Conservation (phyloP, 345 rosid genomes). For the Ailanthus altissimus region DNA sequence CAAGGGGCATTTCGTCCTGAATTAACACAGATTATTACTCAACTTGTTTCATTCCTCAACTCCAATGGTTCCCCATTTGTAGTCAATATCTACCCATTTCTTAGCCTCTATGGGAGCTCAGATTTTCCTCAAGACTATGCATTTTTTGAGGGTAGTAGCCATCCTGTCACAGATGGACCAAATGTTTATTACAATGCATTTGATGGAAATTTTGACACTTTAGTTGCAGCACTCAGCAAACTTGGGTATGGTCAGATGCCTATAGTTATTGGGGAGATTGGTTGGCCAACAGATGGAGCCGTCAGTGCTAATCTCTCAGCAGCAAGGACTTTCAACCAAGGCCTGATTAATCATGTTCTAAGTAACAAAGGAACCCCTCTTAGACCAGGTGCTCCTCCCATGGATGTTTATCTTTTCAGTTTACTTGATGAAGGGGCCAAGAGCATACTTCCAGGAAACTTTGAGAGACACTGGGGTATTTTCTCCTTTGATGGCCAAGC, state of each 20-base stretch:
- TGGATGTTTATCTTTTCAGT: constrained; percentile 84
- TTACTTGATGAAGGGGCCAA: constrained; percentile 94
- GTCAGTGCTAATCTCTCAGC: constrained; percentile 79
- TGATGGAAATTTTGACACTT: constrained; percentile 92
- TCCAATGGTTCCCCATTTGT: constrained; percentile 88
- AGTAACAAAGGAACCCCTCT: constrained; percentile 88
- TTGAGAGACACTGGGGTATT: constrained; percentile 97
- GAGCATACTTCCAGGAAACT: constrained; percentile 76
- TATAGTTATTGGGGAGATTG: constrained; percentile 88
- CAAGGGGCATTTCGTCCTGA: constrained; percentile 91
- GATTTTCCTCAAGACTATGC: constrained; percentile 97
- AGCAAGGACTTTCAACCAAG: constrained; percentile 87
- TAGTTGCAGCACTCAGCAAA: constrained; percentile 80
- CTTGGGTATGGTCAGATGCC: constrained; percentile 91
- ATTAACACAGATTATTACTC: constrained; percentile 79
- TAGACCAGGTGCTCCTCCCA: constrained; percentile 74
- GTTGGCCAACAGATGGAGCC: constrained; percentile 96
- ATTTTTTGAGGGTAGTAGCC: constrained; percentile 81
- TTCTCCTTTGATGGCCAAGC: constrained; percentile 98
- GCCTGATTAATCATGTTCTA: constrained; percentile 66
- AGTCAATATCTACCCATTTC: constrained; percentile 94
- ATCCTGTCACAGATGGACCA: constrained; percentile 76
- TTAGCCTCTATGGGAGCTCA: constrained; percentile 81
- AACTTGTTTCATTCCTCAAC: constrained; percentile 76
- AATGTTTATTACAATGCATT: constrained; percentile 85